Base-by-base conservation (phyloP, 257 asterid genomes). In the Henckelia pumila region DNA sequence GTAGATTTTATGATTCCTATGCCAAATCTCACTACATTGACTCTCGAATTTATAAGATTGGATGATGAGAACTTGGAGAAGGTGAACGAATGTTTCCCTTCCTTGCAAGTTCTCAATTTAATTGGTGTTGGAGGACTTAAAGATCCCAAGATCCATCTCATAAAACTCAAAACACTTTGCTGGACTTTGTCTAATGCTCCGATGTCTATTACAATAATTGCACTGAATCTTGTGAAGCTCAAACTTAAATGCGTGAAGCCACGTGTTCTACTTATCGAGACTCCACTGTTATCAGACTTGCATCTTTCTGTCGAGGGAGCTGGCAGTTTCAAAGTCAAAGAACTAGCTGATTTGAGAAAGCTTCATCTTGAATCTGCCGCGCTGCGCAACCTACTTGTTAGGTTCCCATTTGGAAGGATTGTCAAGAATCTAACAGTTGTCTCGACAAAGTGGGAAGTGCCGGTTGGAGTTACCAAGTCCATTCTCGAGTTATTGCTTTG, bases 51-150 rank as follows among this genome's bases (percentile, higher is more conserved):
- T 77, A 81, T 86, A 63, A 85, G 88, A 78, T 79, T 90, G 76
- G 95, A 86, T 49, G 97, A 90, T 59, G 96, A 90, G 80, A 80
- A 90, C 82, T 78, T 90, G 69, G 79, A 79, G 61, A 88, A 79
- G 82, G 58, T 90, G 50, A 88, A 81, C 3, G 81, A 75, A 16
- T 82, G 89, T 78, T 86, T 90, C 73, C 89, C 92, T 5, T 63
- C 71, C 4, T 76, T 90, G 59, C 79, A 82, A 75, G 84, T 63
- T 72, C 92, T 90, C 44, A 86, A 84, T 68, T 75, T 90, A 71
- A 84, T 84, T 30, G 97, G 92, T 25, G 95, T 90, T 29, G 95
- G 92, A 75, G 94, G 95, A 30, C 89, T 90, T 68, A 88, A 82
- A 76, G 94, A 90, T 17, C 97, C 97, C 65, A 78, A 21, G 64